A percentile compares a stretch with the other conserved stretches of the same genome.
Conservation (phyloP, 2,329 filamentous ascomycete genomes). For the Alternaria atra region DNA sequence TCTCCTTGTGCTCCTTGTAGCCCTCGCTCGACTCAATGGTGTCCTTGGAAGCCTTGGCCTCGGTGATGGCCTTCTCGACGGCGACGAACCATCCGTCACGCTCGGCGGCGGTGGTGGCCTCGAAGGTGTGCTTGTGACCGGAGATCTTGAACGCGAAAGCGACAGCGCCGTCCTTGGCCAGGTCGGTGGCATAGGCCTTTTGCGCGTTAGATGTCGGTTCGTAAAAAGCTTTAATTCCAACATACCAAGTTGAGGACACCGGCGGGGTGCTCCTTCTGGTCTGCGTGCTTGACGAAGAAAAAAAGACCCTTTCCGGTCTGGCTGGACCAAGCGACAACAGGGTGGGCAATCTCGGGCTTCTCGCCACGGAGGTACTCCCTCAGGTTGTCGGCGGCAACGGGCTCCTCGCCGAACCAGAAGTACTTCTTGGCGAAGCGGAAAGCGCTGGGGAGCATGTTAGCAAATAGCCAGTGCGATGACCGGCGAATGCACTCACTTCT, state of each 20-base stretch:
- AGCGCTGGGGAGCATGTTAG: slow-evolving; percentile 66
- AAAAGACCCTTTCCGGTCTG: slow-evolving; percentile 95
- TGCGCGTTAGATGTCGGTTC: slow-evolving; percentile 44
- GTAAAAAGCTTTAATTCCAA: neutral
- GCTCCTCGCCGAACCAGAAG: slow-evolving; percentile 73
- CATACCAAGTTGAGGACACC: slow-evolving; percentile 87
- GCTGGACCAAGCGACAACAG: slow-evolving; percentile 85
- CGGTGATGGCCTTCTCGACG: slow-evolving; percentile 63
- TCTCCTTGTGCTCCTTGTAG: slow-evolving; percentile 87
- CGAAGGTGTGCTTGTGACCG: slow-evolving; percentile 93
- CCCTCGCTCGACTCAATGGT: slow-evolving; percentile 79
- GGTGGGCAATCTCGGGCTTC: slow-evolving; percentile 82
- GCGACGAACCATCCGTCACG: slow-evolving; percentile 92
- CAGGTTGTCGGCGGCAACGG: slow-evolving; percentile 78
- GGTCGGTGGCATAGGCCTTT: slow-evolving; percentile 72
- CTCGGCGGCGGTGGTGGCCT: slow-evolving; percentile 75
- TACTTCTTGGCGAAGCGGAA: slow-evolving; percentile 91
- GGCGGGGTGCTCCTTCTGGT: slow-evolving; percentile 81
- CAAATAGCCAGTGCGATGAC: neutral
- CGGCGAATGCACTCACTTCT: slow-evolving; percentile 74
- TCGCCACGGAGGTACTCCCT: slow-evolving; percentile 83
- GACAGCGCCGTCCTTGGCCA: slow-evolving; percentile 76
- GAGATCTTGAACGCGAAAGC: slow-evolving; percentile 88
- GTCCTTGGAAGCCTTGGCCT: slow-evolving; percentile 83
- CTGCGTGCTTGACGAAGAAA: slow-evolving; percentile 84